A percentile compares a stretch with the other conserved stretches of the same genome.
Conservation (phyloP, 1,139 yeast genomes). For the Candida pseudoviswanathii region DNA sequence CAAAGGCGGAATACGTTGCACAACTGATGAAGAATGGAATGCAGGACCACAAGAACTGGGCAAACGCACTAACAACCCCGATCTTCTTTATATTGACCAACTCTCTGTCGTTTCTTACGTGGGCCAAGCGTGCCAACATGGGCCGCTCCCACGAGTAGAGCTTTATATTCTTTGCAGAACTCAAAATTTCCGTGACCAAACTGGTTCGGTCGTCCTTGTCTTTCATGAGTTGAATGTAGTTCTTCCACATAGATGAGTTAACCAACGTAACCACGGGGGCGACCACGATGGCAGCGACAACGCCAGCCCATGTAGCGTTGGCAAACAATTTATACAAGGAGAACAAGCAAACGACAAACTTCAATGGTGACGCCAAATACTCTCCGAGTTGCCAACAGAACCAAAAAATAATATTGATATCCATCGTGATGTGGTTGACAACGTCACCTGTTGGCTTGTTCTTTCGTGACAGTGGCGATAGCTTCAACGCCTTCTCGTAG, state of each 20-base stretch:
- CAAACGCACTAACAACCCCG: conserved; percentile 34
- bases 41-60: conserved; percentile 39
- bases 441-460: conserved; percentile 45
- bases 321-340: conserved; percentile 36
- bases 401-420: conserved; percentile 31
- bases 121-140: conserved; percentile 35
- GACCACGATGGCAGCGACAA: conserved; percentile 32
- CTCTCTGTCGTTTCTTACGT: conserved; percentile 40
- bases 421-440: conserved; percentile 41
- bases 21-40: conserved; percentile 41
- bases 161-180: conserved; percentile 42
- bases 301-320: conserved; percentile 39
- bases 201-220: conserved; percentile 40
- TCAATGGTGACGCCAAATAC: conserved; percentile 57
- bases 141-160: conserved; percentile 46
- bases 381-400: conserved; percentile 24
- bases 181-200: conserved; percentile 41
- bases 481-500: conserved; percentile 36
- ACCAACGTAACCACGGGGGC: conserved; percentile 37
- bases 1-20: conserved; percentile 31
- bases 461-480: conserved; percentile 41
- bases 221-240: conserved; percentile 29
- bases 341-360: conserved; percentile 29
- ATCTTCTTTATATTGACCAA: conserved; percentile 29
- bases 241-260: conserved; percentile 28